These are phyloP conservation scores for Aspergillus homomorphus DNA, from an alignment of 495 filamentous ascomycete species.

Conservation along the genomic window DNA sequence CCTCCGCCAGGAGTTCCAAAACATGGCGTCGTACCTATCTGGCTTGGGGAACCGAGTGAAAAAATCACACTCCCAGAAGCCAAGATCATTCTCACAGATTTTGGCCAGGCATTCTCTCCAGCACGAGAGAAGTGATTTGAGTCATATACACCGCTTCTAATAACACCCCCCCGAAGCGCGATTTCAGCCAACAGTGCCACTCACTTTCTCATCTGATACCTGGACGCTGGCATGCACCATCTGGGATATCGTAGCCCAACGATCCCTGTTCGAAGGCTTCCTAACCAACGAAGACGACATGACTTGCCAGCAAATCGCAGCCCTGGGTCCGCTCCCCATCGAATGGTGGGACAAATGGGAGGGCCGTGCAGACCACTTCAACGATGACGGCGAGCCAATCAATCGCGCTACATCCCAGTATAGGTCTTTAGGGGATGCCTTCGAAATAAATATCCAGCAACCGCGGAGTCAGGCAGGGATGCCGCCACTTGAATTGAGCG, in stretches of 20 bases:
- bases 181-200: conserved; percentile 29
- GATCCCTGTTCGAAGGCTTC: conserved; percentile 21
- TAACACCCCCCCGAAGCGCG: conserved; percentile 31
- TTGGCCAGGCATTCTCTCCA: conserved; percentile 38
- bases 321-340: conserved; percentile 28
- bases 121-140: conserved; percentile 25
- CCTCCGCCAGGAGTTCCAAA: conserved; percentile 23
- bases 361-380: conserved; percentile 15
- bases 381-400: conserved; percentile 18
- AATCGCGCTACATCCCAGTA: conserved; percentile 18
- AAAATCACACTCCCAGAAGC: conserved; percentile 26
- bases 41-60: conserved; percentile 32
- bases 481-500: conserved; percentile 18
- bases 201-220: conserved; percentile 35
- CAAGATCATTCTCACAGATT: conserved; percentile 38
- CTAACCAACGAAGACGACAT: conserved; percentile 31
- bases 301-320: conserved; percentile 32
- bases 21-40: conserved; percentile 24
- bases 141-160: conserved; percentile 31
- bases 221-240: conserved; percentile 38
- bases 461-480: conserved; percentile 15
- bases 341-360: conserved; percentile 33
- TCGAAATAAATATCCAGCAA: conserved; percentile 24
- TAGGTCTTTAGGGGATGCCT: conserved; percentile 21
- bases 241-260: conserved; percentile 28